Evolutionary conservation across 2,329 filamentous ascomycete genomes (phyloP), one percentile per base, ranked within the genome.

Genomic region (Colletotrichum brevisporum): DNA sequence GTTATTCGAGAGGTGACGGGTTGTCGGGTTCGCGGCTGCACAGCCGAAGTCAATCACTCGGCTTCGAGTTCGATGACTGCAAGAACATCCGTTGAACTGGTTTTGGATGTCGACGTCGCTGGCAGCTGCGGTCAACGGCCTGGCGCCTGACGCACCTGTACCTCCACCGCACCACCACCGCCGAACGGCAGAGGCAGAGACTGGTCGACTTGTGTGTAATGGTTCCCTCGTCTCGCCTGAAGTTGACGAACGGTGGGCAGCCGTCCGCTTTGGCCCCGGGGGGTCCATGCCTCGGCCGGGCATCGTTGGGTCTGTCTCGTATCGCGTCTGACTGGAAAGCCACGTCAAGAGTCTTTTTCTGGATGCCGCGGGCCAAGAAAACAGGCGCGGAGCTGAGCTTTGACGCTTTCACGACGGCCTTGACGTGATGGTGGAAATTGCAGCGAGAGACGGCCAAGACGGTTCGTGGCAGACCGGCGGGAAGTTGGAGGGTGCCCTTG

Each of bases 371-470:
- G 43, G 66, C 43, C 51, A 60, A 60, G 55, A 36, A 16, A 36
- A 59, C 41, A 65, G 66, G 56, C 55, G 66, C 55, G 55, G 39
- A 48, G 67, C 18, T 62, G 63, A 60, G 67, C 56, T 53, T 70
- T 70, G 67, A 70, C 64, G 57, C 52, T 43, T 63, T 68, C 63
- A 66, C 18, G 47, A 57, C 63, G 63, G 48, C 41, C 52, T 61
- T 60, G 66, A 69, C 62, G 51, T 60, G 66, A 60, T 27, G 43
- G 63, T 68, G 67, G 67, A 68, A 70, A 70, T 70, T 70, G 67
- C 63, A 24, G 47, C 60, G 54, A 39, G 53, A 64, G 53, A 43
- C 31, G 43, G 56, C 67, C 63, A 70, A 68, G 58, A 54, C 63
- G 67, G 63, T 52, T 48, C 24, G 12, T 63, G 67, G 45, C 57